These are phyloP conservation scores for Yarrowia sp. DNA, from an alignment of 805 yeast genomes.

Conservation along the genomic window DNA sequence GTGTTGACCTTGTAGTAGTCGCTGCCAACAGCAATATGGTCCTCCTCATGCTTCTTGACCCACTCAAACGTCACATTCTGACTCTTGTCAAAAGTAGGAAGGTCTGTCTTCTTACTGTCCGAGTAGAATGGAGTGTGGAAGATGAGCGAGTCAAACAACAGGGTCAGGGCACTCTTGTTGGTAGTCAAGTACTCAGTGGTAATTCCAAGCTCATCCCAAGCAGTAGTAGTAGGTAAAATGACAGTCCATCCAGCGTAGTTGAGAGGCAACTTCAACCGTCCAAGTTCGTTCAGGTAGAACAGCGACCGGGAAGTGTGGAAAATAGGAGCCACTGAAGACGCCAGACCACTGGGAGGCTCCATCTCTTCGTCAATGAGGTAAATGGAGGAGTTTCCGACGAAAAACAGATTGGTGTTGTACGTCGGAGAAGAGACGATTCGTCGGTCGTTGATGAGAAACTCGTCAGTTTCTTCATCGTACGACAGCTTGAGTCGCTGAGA, in stretches of 20 bases:
- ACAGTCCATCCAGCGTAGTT: conserved; percentile 68
- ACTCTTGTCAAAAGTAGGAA: conserved; percentile 35
- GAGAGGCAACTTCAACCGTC: conserved; percentile 50
- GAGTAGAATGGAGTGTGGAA: conserved; percentile 66
- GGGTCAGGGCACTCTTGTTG: conserved; percentile 52
- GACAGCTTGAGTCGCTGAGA: conserved; percentile 2
- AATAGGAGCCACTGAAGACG: conserved; percentile 62
- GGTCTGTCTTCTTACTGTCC: conserved; percentile 46
- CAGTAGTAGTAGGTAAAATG: conserved; percentile 70
- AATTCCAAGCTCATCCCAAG: conserved; percentile 67
- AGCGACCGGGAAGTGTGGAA: conserved; percentile 65
- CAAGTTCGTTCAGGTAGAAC: conserved; percentile 52
- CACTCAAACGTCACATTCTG: conserved; percentile 27
- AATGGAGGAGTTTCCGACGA: conserved; percentile 63
- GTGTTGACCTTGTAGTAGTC: conserved; percentile 32
- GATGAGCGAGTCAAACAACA: conserved; percentile 56
- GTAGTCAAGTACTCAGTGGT: conserved; percentile 56
- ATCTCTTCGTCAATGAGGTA: conserved; percentile 62
- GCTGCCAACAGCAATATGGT: neutral
- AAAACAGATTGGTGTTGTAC: conserved; percentile 24
- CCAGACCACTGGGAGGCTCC: conserved; percentile 60
- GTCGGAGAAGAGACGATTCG: conserved; percentile 36
- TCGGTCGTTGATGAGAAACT: conserved; percentile 5
- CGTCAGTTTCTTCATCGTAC: neutral
- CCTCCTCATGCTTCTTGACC: conserved; percentile 14